Evolutionary conservation across 75 land plant genomes (phyloP).

Genomic region (Sequoia sempervirens): DNA sequence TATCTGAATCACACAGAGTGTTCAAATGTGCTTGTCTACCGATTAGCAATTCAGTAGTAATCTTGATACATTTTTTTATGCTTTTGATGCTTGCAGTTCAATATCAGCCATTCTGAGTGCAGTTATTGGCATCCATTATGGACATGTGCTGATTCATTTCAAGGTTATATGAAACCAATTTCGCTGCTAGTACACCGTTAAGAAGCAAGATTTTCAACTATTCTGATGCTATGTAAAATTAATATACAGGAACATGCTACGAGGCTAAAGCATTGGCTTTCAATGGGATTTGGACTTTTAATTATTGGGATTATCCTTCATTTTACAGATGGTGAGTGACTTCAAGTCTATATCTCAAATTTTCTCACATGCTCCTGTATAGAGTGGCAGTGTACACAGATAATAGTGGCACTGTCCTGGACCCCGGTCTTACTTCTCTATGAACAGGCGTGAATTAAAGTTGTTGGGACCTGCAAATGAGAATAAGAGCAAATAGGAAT

Average conservation of each 20-base stretch:
- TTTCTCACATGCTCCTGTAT: background rate
- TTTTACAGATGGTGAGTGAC: slow-evolving; percentile 27
- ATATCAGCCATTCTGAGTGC: slow-evolving; percentile 46
- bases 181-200: background rate
- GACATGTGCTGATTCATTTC: slow-evolving; percentile 50
- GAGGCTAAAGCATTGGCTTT: slow-evolving; percentile 51
- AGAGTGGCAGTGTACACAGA: background rate
- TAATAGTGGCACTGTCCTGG: too few species aligned
- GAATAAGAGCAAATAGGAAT: background rate
- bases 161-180: slow-evolving; percentile 27
- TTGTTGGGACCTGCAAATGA: background rate
- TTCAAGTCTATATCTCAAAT: background rate
- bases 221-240: background rate
- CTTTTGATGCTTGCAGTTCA: slow-evolving; percentile 35
- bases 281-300: slow-evolving; percentile 23
- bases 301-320: slow-evolving; percentile 33
- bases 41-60: background rate
- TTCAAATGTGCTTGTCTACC: background rate
- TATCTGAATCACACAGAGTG: background rate
- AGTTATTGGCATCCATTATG: slow-evolving; percentile 52
- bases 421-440: background rate
- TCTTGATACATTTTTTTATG: background rate
- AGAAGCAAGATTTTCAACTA: background rate
- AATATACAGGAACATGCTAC: slow-evolving; percentile 30
- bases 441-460: background rate